Evolutionary conservation across 352 stramenopile species (phyloP), one percentile per base, ranked within the genome.

Genomic region (Aphanomyces stellatus): DNA sequence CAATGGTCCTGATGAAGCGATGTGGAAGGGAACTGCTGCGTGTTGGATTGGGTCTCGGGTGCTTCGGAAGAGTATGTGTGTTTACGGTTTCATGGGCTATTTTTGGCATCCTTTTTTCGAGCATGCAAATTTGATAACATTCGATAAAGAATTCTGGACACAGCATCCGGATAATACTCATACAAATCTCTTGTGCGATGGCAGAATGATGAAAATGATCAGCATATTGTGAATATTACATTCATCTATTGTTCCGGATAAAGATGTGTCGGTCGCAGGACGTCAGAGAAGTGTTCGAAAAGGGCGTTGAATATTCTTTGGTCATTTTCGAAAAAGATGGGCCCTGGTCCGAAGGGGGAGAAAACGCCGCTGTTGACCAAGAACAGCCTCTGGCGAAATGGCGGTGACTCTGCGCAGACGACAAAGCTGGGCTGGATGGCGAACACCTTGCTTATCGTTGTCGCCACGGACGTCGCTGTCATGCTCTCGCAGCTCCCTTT

Each of bases 341-440:
- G n/a, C n/a, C n/a, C n/a, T n/a, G n/a, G n/a, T n/a, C n/a, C 33
- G 31, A 30, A 37, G 33, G 33, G 53, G 11, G 55, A 64, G 35
- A 43, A 64, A 24, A 13, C 22, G 35, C 55, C 55, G n/a, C 55
- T 64, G 3, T 2, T 64, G 37, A 43, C 55, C 33, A 46, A 64
- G 31, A 43, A 46, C 6, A 51, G 22, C 27, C 11, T 64, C 10
- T 64, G 55, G 55, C 55, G 55, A 19, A 25, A 64, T 19, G 31
- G 22, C 31, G 55, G 40, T n/a, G 37, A n/a, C 11, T 31, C 35
- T 13, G 51, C 37, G 4, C 25, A 31, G 3, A 51, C 24, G 37
- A 64, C 55, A n/a, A 64, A 64, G 55, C 55, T 64, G 10, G 55
- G 55, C 33, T 64, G 55, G 55, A 35, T 64, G 35, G 55, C 55